phyloP scores from a whole-genome alignment of 2,329 filamentous ascomycete genomes.

The Pyrenochaeta sp. region DNA sequence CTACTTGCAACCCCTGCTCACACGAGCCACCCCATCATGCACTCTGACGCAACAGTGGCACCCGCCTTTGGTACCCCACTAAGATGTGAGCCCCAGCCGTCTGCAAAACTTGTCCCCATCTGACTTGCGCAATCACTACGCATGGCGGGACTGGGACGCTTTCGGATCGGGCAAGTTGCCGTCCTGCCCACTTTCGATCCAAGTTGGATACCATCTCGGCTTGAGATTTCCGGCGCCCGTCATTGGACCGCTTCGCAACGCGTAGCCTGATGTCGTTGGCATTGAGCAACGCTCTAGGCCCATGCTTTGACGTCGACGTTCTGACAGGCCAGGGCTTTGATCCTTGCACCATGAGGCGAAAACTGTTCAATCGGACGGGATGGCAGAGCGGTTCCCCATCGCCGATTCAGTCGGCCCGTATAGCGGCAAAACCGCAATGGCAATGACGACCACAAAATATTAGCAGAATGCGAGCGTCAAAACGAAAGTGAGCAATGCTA shows the following conservation, averaged over 20 bases:
- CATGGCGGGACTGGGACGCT: not conserved
- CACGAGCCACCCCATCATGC: constrained; percentile 47
- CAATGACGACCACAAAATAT: too few relatives aligned
- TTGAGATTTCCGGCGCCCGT: not conserved
- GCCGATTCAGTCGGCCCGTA: not conserved
- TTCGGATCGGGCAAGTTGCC: not conserved
- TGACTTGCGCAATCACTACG: constrained; percentile 25
- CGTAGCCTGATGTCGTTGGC: constrained; percentile 1
- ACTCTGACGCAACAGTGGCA: constrained; percentile 50
- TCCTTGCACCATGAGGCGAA: not conserved
- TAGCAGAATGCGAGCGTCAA: not conserved
- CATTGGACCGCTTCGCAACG: constrained; percentile 5
- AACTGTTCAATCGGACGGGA: not conserved
- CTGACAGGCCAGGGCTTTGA: not conserved
- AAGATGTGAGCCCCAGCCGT: constrained; percentile 24
- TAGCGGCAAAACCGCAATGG: not conserved
- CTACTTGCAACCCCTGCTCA: constrained; percentile 41
- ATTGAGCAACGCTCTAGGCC: constrained; percentile 11
- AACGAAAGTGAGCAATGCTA: too few relatives aligned
- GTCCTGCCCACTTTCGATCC: not conserved
- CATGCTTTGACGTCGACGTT: constrained; percentile 13
- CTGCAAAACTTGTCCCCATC: constrained; percentile 44
- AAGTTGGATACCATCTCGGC: not conserved
- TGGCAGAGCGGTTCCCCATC: not conserved
- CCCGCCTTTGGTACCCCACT: constrained; percentile 31